Percentiles rank a stretch among this genome's conserved stretches.
Evolutionary conservation across 805 yeast species (phyloP).

Genomic region (Pichia cabralensis): DNA sequence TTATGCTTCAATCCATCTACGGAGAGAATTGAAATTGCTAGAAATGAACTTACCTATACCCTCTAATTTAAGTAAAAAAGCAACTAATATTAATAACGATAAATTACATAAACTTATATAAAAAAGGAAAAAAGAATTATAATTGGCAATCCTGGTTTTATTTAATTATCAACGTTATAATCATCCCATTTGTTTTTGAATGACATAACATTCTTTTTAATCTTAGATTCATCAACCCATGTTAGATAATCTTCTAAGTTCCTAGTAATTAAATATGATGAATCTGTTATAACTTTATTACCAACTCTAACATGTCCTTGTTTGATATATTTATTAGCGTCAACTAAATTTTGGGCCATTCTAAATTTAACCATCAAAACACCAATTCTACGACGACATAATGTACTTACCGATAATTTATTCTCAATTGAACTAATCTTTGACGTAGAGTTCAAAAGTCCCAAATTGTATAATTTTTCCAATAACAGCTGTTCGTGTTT

Average conservation of each 20-base stretch:
- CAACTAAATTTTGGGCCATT: constrained; percentile 84
- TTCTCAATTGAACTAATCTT: constrained; percentile 90
- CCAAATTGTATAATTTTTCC: constrained; percentile 85
- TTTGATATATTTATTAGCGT: constrained; percentile 86
- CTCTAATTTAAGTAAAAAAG: constrained; percentile 57
- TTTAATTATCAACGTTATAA: constrained; percentile 26
- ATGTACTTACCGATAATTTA: constrained; percentile 82
- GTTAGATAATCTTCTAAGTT: constrained; percentile 94
- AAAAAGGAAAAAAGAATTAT: too few species aligned
- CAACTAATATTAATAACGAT: constrained; percentile 52
- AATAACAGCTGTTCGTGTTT: constrained; percentile 82
- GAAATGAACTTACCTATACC: constrained; percentile 62
- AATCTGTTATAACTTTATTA: constrained; percentile 90
- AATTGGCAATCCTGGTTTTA: too few species aligned
- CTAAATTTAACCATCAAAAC: constrained; percentile 89
- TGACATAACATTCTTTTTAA: constrained; percentile 78
- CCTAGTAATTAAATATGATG: constrained; percentile 88
- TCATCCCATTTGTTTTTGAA: constrained; percentile 70
- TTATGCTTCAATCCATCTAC: constrained; percentile 44
- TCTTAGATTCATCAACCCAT: constrained; percentile 96
- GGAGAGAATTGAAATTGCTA: constrained; percentile 57
- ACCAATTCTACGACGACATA: constrained; percentile 86
- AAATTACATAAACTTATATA: constrained; percentile 31
- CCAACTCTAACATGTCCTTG: constrained; percentile 98
- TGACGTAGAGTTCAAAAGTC: constrained; percentile 76